Evolutionary conservation across 352 stramenopile species (phyloP).

Genomic region (Globisporangium cylindrosporum): DNA sequence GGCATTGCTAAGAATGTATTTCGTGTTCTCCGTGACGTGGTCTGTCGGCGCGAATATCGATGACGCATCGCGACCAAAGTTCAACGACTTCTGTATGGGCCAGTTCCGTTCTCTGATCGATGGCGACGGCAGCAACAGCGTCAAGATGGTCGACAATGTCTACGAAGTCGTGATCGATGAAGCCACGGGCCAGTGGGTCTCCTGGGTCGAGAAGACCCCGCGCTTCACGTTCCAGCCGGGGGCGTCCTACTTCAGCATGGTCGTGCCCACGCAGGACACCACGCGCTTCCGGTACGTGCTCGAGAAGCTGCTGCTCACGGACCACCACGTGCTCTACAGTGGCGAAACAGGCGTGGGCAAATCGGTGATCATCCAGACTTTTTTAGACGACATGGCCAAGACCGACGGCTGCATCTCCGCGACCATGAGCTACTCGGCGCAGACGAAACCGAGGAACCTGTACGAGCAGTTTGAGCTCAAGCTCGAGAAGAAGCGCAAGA

Average conservation of each 20-base stretch:
- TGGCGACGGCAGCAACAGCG: slow-evolving; percentile 27
- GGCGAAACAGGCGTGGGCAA: slow-evolving; percentile 93
- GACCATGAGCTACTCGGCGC: slow-evolving; percentile 89
- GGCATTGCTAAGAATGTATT: slow-evolving; percentile 79
- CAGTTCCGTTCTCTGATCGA: slow-evolving; percentile 65
- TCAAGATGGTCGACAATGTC: slow-evolving; percentile 58
- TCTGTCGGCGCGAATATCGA: slow-evolving; percentile 87
- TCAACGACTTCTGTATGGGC: slow-evolving; percentile 86
- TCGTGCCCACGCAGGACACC: slow-evolving; percentile 94
- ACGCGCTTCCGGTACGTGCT: slow-evolving; percentile 93
- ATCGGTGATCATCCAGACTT: slow-evolving; percentile 89
- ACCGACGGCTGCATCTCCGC: slow-evolving; percentile 75
- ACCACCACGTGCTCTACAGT: slow-evolving; percentile 87
- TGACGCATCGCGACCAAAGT: slow-evolving; percentile 72
- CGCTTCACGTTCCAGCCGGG: slow-evolving; percentile 83
- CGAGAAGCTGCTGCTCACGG: slow-evolving; percentile 79
- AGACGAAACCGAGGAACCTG: slow-evolving; percentile 84
- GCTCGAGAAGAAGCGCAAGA: slow-evolving; percentile 85
- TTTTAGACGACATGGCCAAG: slow-evolving; percentile 88
- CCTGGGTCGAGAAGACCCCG: slow-evolving; percentile 88
- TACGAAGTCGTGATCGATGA: slow-evolving; percentile 88
- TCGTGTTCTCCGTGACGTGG: slow-evolving; percentile 86
- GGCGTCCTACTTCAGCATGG: slow-evolving; percentile 93
- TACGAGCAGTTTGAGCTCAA: slow-evolving; percentile 83
- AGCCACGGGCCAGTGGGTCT: slow-evolving; percentile 60